A percentile compares a stretch with the other conserved stretches of the same genome.
Conservation (phyloP, 495 filamentous ascomycete genomes). For the Hyphodiscus hymeniophilus region DNA sequence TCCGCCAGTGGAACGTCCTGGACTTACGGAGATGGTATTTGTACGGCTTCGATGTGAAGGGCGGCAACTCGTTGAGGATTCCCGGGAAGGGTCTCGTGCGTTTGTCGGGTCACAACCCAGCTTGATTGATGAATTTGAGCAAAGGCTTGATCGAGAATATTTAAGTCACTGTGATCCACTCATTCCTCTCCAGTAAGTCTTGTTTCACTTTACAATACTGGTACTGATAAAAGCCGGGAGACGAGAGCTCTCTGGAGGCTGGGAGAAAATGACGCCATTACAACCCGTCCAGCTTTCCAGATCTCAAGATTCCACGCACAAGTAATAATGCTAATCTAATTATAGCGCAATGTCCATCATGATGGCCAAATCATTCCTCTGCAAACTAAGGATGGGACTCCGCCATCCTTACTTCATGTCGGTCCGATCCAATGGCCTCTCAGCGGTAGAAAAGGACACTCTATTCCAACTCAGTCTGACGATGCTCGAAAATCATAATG, state of each 20-base stretch:
- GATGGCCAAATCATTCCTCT: conserved; percentile 32
- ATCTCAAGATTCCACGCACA: no score
- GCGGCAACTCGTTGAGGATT: conserved; percentile 35
- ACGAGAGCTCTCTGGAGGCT: no score
- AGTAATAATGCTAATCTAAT: conserved; percentile 45
- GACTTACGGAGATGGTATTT: conserved; percentile 52
- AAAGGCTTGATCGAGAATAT: conserved; percentile 36
- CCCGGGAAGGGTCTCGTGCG: conserved; percentile 25
- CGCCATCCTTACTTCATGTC: conserved; percentile 30
- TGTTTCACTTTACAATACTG: no score
- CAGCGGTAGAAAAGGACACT: conserved; percentile 28
- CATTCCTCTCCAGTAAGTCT: no score
- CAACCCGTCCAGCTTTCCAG: no score
- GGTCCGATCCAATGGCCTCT: conserved; percentile 11
- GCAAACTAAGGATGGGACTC: conserved; percentile 33
- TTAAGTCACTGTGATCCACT: conserved; percentile 49
- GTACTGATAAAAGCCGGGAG: no score
- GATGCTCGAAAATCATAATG: conserved; percentile 32
- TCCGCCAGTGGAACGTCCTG: conserved; percentile 31
- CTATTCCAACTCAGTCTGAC: conserved; percentile 35
- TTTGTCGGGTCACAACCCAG: conserved; percentile 39
- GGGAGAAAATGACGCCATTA: no score
- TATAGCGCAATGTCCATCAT: conserved; percentile 47
- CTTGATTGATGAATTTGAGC: conserved; percentile 36
- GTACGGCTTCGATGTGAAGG: conserved; percentile 43